Conservation (phyloP, 352 stramenopile genomes). For the Globisporangium carolinianum region DNA sequence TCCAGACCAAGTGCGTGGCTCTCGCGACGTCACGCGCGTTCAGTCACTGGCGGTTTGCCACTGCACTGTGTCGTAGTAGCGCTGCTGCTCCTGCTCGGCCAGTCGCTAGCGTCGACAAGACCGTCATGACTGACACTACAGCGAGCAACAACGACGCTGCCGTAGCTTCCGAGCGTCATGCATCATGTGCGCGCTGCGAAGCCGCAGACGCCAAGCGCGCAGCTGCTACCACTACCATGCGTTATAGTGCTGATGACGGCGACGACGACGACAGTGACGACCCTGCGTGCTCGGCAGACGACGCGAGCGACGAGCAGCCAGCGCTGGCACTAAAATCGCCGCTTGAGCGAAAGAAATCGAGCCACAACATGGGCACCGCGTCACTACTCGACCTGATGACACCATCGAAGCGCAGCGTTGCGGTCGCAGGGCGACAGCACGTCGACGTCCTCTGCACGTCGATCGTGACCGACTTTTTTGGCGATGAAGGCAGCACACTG, state of each 20-base stretch:
- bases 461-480: constrained; percentile 35
- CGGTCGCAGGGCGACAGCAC: constrained; percentile 9
- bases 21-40: constrained; percentile 23
- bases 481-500: background rate
- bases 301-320: background rate
- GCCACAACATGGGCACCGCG: too few species aligned
- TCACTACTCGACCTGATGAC: background rate
- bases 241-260: background rate
- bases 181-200: background rate
- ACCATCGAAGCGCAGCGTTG: background rate
- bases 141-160: constrained; percentile 4
- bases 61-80: background rate
- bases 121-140: constrained; percentile 4
- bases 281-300: constrained; percentile 3
- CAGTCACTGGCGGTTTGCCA: constrained; percentile 21
- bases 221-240: too few species aligned
- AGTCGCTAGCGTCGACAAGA: background rate
- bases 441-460: constrained; percentile 39
- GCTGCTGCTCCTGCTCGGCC: background rate
- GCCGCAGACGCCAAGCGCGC: background rate
- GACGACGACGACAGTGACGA: background rate
- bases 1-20: constrained; percentile 17
- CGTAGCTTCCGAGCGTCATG: too few species aligned
- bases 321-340: too few species aligned
- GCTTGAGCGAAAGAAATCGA: background rate